phyloP scores from a whole-genome alignment of 78 protist genomes.

The Creolimax fragrantissima region DNA sequence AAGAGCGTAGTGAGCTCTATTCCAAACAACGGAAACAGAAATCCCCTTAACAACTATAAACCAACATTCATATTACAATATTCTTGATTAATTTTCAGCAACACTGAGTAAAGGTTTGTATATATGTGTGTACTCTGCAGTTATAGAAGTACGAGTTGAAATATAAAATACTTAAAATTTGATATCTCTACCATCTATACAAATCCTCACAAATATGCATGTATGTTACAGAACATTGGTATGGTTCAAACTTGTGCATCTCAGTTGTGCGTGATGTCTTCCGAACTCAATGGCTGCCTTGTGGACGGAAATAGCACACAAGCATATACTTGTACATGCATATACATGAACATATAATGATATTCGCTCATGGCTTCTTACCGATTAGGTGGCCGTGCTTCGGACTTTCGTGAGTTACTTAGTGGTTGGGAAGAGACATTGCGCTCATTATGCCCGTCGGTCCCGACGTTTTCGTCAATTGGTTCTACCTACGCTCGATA shows the following conservation, averaged over 20 bases:
- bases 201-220: neutral
- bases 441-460: too few relatives aligned
- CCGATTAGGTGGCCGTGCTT: neutral
- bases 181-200: neutral
- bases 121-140: too few relatives aligned
- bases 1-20: neutral
- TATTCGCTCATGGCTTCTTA: neutral
- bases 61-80: too few relatives aligned
- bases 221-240: neutral
- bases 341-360: neutral
- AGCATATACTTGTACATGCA: neutral
- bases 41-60: too few relatives aligned
- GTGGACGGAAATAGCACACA: neutral
- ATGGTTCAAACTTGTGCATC: neutral
- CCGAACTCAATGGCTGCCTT: too few relatives aligned
- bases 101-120: too few relatives aligned
- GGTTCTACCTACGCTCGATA: too few relatives aligned
- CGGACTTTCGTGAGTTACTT: neutral
- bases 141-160: neutral
- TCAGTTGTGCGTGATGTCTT: too few relatives aligned
- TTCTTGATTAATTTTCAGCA: too few relatives aligned
- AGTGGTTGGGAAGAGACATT: neutral
- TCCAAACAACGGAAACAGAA: too few relatives aligned
- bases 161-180: neutral
- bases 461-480: too few relatives aligned